Base-by-base conservation (phyloP, 805 yeast genomes). In the Hanseniaspora occidentalis region DNA sequence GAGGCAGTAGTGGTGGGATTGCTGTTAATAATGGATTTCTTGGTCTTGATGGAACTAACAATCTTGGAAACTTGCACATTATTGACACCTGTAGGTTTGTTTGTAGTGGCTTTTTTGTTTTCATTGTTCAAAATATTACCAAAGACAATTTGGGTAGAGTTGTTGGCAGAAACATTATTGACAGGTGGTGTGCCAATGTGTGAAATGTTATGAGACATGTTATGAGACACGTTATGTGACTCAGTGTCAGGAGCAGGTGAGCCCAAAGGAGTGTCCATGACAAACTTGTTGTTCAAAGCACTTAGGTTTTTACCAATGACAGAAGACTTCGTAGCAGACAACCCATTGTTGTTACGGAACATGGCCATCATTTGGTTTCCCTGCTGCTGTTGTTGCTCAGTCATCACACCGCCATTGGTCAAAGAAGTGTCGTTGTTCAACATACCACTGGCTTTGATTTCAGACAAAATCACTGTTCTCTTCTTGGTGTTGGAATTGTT, bases 391-490 rank as follows among this genome's bases (percentile, higher is more conserved):
- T 20, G 29, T 35, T 21, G 40, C 16, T 31, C 39, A 31, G 18
- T n/a, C n/a, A n/a, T n/a, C n/a, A n/a, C n/a, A n/a, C n/a, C n/a
- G n/a, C n/a, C n/a, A n/a, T n/a, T n/a, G n/a, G n/a, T n/a, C n/a
- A n/a, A n/a, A n/a, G n/a, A n/a, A n/a, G n/a, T n/a, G 45, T 60
- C 60, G 41, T 56, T 57, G n/a, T 62, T 38, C 14, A 36, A 21
- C 6, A 51, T 62, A 40, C 64, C 64, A 47, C 64, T 60, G 4
- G 64, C 64, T 38, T 53, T 57, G 26, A 60, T 57, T 35, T 60
- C 64, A 39, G 51, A 58, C 21, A 54, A 50, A 10, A 52, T 46
- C n/a, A n/a, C n/a, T 25, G 14, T 14, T 38, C 37, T 22, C 21
- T 22, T 36, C 33, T 27, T 31, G 29, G 35, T 24, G 37, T 16